phyloP scores from a whole-genome alignment of 2,329 filamentous ascomycete species.

The Chalaropsis thielavioides region DNA sequence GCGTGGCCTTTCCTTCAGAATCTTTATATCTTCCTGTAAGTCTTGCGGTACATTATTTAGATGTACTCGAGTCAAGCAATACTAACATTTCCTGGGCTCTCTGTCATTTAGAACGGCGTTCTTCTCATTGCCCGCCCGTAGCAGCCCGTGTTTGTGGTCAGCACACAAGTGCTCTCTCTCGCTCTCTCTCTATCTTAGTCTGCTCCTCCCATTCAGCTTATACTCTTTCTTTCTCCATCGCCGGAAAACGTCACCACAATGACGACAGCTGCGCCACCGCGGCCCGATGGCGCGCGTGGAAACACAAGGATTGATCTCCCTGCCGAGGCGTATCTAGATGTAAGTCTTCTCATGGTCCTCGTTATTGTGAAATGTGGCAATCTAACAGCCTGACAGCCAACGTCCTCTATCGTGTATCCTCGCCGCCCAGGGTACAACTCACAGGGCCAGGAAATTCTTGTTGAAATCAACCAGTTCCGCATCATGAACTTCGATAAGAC shows the following conservation, averaged over 20 bases:
- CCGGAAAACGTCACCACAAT: slow-evolving; percentile 11
- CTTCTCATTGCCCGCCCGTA: not conserved
- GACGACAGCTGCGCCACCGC: slow-evolving; percentile 25
- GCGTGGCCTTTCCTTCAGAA: not conserved
- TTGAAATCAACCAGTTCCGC: slow-evolving; percentile 62
- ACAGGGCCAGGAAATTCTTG: slow-evolving; percentile 37
- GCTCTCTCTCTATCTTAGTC: not conserved
- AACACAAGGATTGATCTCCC: slow-evolving; percentile 43
- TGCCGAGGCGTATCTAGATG: slow-evolving; percentile 38
- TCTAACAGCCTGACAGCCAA: not conserved
- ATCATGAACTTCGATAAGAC: slow-evolving; percentile 44
- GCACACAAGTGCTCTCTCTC: not conserved
- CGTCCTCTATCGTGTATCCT: slow-evolving; percentile 19
- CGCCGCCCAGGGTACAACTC: slow-evolving; percentile 43
- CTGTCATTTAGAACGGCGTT: not conserved
- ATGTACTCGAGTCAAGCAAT: too few species aligned
- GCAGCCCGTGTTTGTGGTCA: not conserved
- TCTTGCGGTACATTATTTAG: too few species aligned
- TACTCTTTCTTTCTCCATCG: not conserved
- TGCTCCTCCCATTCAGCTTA: not conserved
- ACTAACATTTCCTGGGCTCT: not conserved
- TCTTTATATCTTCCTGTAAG: not conserved
- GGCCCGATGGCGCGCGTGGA: slow-evolving; percentile 23
- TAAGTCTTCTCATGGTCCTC: slow-evolving; percentile 22
- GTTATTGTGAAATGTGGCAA: not conserved